Conservation (phyloP, 768 basidiomycete genomes). For the Naematelia aurantialba region DNA sequence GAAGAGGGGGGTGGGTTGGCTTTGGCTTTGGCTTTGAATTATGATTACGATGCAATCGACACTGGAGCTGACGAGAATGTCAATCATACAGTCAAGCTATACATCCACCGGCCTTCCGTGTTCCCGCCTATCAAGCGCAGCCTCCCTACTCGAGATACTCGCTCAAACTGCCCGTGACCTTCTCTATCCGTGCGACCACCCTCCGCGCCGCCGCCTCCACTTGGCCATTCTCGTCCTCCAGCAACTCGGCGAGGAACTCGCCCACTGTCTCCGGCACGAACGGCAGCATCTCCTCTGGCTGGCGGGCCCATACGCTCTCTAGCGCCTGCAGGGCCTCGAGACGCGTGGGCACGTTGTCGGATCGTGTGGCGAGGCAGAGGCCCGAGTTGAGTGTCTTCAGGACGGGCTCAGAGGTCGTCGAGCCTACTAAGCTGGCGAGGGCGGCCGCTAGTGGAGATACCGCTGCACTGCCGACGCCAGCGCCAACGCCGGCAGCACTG, state of each 20-base stretch:
- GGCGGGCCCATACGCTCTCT: constrained; percentile 69
- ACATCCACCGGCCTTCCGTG: no score
- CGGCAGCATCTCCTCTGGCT: constrained; percentile 75
- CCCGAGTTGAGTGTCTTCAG: constrained; percentile 78
- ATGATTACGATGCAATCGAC: no score
- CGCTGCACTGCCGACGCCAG: no score
- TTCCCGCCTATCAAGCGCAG: no score
- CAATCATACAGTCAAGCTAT: no score
- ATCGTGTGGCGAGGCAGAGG: constrained; percentile 82
- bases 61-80: no score
- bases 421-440: constrained; percentile 56
- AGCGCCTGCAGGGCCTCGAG: constrained; percentile 67
- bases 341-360: constrained; percentile 69
- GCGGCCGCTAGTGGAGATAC: constrained; percentile 49
- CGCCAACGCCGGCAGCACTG: neutral
- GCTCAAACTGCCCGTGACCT: constrained; percentile 41
- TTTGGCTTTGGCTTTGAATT: no score
- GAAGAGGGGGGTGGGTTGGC: no score
- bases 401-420: constrained; percentile 60
- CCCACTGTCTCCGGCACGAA: constrained; percentile 68
- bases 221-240: constrained; percentile 72
- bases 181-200: constrained; percentile 46
- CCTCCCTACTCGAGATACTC: constrained; percentile 48
- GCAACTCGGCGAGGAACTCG: constrained; percentile 46
- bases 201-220: constrained; percentile 65